Conservation (phyloP, 345 rosid species). For the Litchi chinensis region DNA sequence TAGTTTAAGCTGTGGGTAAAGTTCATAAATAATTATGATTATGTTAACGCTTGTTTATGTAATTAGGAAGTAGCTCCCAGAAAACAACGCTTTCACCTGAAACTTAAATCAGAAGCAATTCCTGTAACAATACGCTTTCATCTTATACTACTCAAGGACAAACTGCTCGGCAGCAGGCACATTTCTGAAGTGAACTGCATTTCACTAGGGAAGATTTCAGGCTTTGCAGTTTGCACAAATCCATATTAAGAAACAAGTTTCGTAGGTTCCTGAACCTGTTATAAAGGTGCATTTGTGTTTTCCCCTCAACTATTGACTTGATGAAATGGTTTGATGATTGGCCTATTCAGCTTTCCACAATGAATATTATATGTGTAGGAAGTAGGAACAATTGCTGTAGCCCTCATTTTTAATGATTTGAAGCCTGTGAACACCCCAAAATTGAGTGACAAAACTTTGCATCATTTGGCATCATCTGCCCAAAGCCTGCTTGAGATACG, state of each 20-base stretch:
- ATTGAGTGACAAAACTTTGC: background rate
- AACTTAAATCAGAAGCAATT: background rate
- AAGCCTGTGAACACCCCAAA: background rate
- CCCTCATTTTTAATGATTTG: background rate
- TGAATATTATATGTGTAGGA: background rate
- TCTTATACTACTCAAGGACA: background rate
- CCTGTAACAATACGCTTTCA: background rate
- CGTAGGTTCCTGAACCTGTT: background rate
- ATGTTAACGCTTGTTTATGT: background rate
- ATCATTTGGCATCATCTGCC: background rate
- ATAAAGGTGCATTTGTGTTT: background rate
- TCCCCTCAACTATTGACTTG: background rate
- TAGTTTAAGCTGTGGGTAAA: background rate
- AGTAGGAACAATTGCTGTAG: background rate
- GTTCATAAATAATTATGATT: constrained; percentile 3
- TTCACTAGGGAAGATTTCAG: background rate
- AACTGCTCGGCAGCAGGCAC: too few relatives aligned
- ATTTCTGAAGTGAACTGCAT: background rate
- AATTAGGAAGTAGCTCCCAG: background rate
- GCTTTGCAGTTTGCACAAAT: background rate
- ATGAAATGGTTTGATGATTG: background rate
- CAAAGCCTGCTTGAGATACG: background rate
- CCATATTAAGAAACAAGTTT: background rate
- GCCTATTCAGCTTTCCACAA: background rate
- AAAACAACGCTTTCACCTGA: too few relatives aligned